Evolutionary conservation across 306 rosid species (phyloP), one percentile per base, ranked within the genome.

Genomic region (Begonia loranthoides): DNA sequence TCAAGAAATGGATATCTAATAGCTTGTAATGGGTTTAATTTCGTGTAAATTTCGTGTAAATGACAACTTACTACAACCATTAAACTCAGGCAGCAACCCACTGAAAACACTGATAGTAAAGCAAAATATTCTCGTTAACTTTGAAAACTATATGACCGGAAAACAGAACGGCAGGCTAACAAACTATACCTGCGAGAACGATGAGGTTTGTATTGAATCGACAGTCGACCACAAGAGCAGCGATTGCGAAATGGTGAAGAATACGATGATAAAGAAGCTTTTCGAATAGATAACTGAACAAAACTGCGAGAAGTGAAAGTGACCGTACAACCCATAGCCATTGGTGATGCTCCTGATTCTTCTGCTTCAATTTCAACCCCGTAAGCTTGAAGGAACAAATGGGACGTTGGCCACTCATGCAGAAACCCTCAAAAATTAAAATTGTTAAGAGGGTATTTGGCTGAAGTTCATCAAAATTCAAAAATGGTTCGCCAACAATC

Each of bases 361-460:
- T 61, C 17, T 21, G 65, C 45, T 61, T 52, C 22, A 19, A 61
- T 49, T 51, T 82, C 77, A 74, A 82, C 78, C 83, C 70, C 72
- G 80, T 58, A 61, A 61, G 56, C 85, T 74, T 69, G 81, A 78
- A 83, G 59, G 61, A 66, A 72, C 79, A 69, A 9, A 28, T 57
- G 58, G 68, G 50, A 24, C 59, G 77, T 57, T 50, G 54, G 77
- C 76, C 68, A 74, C 86, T 92, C 99, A 82, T 85, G 87, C 99
- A 85, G 87, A 57, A 57, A 83, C 52, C 69, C 54, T 54, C 49
- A 52, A 69, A 39, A 62, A 51, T 28, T 10, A 34, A 48, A 21
- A 40, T 21, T 13, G 44, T 55, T 59, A 50, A 21, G 51, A 16
- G 56, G 63, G 61, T 28, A 54, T 45, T 33, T 45, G 39, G 13